Base-by-base conservation (phyloP, 768 basidiomycete genomes). In the Suillus plorans region DNA sequence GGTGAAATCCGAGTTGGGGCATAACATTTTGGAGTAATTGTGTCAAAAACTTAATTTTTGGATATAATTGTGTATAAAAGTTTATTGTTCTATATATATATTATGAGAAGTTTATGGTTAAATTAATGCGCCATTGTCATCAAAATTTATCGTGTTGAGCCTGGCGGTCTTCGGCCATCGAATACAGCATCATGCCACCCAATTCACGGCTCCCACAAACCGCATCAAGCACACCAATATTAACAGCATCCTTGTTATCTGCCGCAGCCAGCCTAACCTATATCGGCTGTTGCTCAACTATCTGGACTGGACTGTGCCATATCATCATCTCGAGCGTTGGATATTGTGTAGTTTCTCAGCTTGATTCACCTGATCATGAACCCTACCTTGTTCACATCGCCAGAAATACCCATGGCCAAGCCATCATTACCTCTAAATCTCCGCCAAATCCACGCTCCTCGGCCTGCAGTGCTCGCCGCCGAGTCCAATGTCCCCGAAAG, bases 1-100 rank as follows among this genome's bases (percentile, higher is more conserved):
- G 58, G 58, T 59, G 76, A 78, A 78, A 76, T 76, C 76, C 74
- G 77, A 71, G 69, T 73, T 63, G 70, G 68, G 71, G 42, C 67
- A 77, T 74, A 61, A 76, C 69, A 71, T 69, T 69, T 55, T 50
- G 20, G 5, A 12, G 13, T 63, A 71, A 50, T 5, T n/a, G 12
- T 58, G 37, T 10, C 37, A 25, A 16, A 58, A 58, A 58, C 8
- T 16, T 62, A 53, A 36, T 25, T 62, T 37, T 41, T 41, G 20
- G 34, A 25, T 22, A 1, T 12, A 25, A 62, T 69, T 72, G 47
- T 4, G 9, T 20, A 34, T 34, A 34, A 55, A 55, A 34, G 5
- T 10, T 28, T 45, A 64, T 62, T 64, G 52, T 67, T 61, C n/a
- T 36, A n/a, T 18, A 13, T 13, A 65, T 62, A 42, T 55, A 22